Percentiles rank a stretch among this genome's conserved stretches.
phyloP scores from a whole-genome alignment of 2,329 filamentous ascomycete species.

The Simplicillium aogashimaense region DNA sequence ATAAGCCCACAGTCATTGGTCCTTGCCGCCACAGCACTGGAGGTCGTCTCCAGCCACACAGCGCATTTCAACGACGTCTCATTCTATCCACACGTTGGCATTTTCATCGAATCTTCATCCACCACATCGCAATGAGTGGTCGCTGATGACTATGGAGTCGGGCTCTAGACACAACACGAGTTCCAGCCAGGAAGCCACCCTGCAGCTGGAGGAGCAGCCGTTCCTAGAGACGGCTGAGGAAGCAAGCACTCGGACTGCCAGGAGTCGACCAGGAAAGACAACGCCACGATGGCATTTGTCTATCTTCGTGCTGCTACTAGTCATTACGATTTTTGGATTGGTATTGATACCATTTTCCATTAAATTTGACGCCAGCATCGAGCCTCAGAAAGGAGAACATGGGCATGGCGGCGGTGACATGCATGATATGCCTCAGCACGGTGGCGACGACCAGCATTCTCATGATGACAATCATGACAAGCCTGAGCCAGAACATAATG shows the following conservation, averaged over 20 bases:
- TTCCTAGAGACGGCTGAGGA: not conserved
- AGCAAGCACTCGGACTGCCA: too few species aligned
- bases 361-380: slow-evolving; percentile 1
- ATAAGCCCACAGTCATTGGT: too few species aligned
- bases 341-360: slow-evolving; percentile 12
- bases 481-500: not conserved
- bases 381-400: not conserved
- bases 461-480: slow-evolving; percentile 1
- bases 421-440: not conserved
- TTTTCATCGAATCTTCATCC: not conserved
- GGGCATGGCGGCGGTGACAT: slow-evolving; percentile 2
- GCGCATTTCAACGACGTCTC: too few species aligned
- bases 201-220: slow-evolving; percentile 1
- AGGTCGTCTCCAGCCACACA: too few species aligned
- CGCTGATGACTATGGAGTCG: not conserved
- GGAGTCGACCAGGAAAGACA: slow-evolving; percentile 1
- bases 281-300: slow-evolving; percentile 6
- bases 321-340: slow-evolving; percentile 14
- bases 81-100: not conserved
- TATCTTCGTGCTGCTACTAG: slow-evolving; percentile 12
- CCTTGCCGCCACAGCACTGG: too few species aligned
- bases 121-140: not conserved
- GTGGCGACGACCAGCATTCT: not conserved
- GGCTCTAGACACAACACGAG: too few species aligned
- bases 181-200: not conserved